Conservation (phyloP, 352 stramenopile genomes). For the Globisporangium paroecandrum region DNA sequence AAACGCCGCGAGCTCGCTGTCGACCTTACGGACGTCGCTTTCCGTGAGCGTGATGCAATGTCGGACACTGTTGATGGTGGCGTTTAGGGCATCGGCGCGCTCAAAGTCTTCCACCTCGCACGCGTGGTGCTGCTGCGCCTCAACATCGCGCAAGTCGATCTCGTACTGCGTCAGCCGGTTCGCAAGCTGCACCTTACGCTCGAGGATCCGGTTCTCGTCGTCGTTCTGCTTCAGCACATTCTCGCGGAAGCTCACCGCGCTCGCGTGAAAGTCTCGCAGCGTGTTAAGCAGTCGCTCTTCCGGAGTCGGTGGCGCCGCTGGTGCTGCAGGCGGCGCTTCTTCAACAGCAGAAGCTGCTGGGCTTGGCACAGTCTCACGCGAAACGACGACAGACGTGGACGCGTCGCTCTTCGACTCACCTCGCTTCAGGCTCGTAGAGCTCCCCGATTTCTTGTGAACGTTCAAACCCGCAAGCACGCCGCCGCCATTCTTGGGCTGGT, state of each 20-base stretch:
- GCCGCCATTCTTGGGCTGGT: conserved; percentile 18
- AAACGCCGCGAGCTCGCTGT: conserved; percentile 66
- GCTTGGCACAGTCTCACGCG: conserved; percentile 18
- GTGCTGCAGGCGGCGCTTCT: conserved; percentile 24
- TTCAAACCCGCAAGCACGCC: conserved; percentile 54
- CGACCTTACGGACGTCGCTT: conserved; percentile 74
- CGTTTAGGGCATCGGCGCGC: conserved; percentile 75
- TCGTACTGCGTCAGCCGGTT: conserved; percentile 78
- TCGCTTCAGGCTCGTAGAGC: conserved; percentile 3
- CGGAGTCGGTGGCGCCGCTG: conserved; percentile 37
- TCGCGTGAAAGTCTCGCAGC: conserved; percentile 72
- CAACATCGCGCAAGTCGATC: conserved; percentile 73
- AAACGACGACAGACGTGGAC: conserved; percentile 21
- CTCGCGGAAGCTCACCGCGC: conserved; percentile 63
- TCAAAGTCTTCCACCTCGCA: conserved; percentile 85
- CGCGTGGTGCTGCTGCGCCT: conserved; percentile 77
- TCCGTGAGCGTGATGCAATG: conserved; percentile 79
- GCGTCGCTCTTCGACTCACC: conserved; percentile 2
- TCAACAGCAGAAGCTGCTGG: conserved; percentile 20
- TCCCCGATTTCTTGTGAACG: conserved; percentile 31
- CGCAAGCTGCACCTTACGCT: conserved; percentile 58
- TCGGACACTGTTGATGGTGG: conserved; percentile 75
- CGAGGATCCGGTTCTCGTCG: conserved; percentile 67
- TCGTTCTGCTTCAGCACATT: conserved; percentile 65
- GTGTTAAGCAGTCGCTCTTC: conserved; percentile 68